Base-by-base conservation (phyloP, 108 stramenopile genomes). In the Poteriospumella lacustris region DNA sequence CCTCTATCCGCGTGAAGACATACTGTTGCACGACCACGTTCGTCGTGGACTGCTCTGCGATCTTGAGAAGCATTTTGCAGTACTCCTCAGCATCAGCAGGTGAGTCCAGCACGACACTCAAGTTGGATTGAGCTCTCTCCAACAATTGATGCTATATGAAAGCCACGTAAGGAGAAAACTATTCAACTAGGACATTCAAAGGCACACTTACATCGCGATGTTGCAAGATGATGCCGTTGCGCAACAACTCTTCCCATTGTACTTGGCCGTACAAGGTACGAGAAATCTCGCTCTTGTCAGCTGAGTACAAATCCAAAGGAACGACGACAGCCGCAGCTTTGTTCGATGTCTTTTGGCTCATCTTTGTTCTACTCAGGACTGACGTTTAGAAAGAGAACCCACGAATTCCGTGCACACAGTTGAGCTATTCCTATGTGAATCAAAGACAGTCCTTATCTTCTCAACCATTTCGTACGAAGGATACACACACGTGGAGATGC, bases 61-160 rank as follows among this genome's bases (percentile, higher is more conserved):
- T 19, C 33, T 73, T 73, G 26, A 73, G 9, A 9, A 73, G 36
- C 9, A 73, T 44, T 33, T 5, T 38, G 9, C 5, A 24, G 36
- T 29, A 33, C 9, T 44, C 70, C 41, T 73, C 36, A 19, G 70
- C 70, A 42, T 44, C 24, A 5, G 12, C n/a, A 73, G 70, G 44
- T 5, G 26, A 33, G 42, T 56, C 70, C 36, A 73, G 19, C 9
- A 56, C 41, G 5, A 73, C 43, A 38, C 12, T 12, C 31, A 73
- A 52, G 41, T 42, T 73, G 36, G 24, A 15, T 73, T 73, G 70
- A 73, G 70, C 36, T 34, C 70, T 5, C 36, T 73, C 70, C 70
- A 73, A 73, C 36, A 73, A 56, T 73, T 73, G 70, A 42, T 52
- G 47, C 70, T 73, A 73, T 73, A 36, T 68, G 19, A 19, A 39